phyloP scores from a whole-genome alignment of 768 basidiomycete species.

The Mycena epipterygia region DNA sequence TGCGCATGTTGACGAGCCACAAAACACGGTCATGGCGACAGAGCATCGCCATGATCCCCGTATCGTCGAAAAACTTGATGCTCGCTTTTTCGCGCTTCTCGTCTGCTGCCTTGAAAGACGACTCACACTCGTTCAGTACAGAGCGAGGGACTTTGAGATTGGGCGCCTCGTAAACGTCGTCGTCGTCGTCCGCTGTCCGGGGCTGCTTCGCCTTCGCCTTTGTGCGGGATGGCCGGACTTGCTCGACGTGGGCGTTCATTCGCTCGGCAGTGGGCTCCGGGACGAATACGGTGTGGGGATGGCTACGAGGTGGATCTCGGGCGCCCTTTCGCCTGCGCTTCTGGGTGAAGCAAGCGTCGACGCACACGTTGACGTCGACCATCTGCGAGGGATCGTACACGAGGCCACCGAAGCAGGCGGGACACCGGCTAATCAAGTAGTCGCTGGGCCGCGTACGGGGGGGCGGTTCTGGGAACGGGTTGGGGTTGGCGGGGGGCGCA shows the following conservation, averaged over 20 bases:
- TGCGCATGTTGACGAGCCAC: conserved; percentile 51
- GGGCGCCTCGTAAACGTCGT: neutral
- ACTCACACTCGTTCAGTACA: conserved; percentile 4
- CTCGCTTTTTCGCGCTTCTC: no score
- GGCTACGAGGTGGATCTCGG: conserved; percentile 4
- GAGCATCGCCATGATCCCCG: no score
- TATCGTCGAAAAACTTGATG: no score
- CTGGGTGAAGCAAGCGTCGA: conserved; percentile 23
- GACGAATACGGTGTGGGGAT: conserved; percentile 6
- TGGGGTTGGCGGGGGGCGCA: no score
- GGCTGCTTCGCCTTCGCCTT: no score
- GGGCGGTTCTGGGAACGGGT: neutral
- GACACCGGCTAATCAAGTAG: conserved; percentile 10
- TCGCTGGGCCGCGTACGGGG: neutral
- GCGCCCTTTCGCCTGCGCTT: neutral
- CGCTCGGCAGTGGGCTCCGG: neutral
- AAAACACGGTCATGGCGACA: no score
- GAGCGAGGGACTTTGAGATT: neutral
- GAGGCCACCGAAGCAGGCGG: conserved; percentile 10
- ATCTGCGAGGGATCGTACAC: neutral
- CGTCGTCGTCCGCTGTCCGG: neutral
- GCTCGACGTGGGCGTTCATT: conserved; percentile 8
- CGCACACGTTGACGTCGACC: conserved; percentile 1
- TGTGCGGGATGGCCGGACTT: neutral
- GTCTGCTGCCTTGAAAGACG: conserved; percentile 10